Evolutionary conservation across 805 yeast species (phyloP), one percentile per base, ranked within the genome.

Genomic region (Saccharomyces paradoxus): DNA sequence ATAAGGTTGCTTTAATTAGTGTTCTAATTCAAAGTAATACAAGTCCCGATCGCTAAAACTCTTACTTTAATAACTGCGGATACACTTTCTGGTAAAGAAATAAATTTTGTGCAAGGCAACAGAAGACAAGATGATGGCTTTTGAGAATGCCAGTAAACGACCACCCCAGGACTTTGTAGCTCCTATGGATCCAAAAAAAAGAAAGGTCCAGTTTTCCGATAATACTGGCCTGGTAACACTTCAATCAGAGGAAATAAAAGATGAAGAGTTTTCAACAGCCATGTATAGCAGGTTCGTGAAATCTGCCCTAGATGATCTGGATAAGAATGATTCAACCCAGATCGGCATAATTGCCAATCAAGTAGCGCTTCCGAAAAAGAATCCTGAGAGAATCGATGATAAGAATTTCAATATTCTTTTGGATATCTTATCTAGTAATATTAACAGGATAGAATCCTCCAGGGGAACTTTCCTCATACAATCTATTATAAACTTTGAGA

Each of bases 291-390:
- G 78, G 46, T 79, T 79, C 63, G 81, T 87, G 37, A 77, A 78
- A 59, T 77, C 87, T 52, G 94, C 92, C 30, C 71, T 89, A 58
- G 87, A 83, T 50, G 79, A 85, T 52, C 73, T 87, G 63, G 90
- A 85, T 54, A 79, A 77, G 71, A 73, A 74, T 31, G 87, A 85
- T 65, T 59, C 78, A 26, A 65, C 77, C 1, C 84, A 81, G 54
- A 69, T 89, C 32, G 82, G 83, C 57, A 71, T 80, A 2, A 70
- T 89, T 37, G 78, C 90, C 0, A 72, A 80, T 32, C 85, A 86
- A 64, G 72, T 89, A 30, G 70, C 74, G 4, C 68, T 82, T 21
- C 86, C 89, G 9, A 59, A 68, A 2, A 64, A 75, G 10, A 79
- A 80, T 58, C 68, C 76, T 1, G 89, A 85, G 29, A 73, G 84